Evolutionary conservation across 2,329 filamentous ascomycete genomes (phyloP).

Genomic region (Epichloe hybrida): DNA sequence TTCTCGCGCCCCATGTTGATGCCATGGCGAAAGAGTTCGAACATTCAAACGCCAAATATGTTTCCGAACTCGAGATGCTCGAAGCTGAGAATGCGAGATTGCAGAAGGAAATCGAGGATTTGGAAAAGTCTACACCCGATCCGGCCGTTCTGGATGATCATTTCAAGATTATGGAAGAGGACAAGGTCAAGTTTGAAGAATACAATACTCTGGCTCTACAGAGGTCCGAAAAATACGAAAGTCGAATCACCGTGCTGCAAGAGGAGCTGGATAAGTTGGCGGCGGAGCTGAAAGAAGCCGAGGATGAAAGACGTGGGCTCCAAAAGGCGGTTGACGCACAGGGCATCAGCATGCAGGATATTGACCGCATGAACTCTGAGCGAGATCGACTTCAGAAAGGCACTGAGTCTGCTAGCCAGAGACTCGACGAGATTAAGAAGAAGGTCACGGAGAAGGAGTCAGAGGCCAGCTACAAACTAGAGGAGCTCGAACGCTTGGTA

Average conservation of each 20-base stretch:
- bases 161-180: slow-evolving; percentile 87
- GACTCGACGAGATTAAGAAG: slow-evolving; percentile 75
- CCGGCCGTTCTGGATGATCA: slow-evolving; percentile 74
- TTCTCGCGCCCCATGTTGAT: slow-evolving; percentile 72
- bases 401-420: slow-evolving; percentile 60
- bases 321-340: slow-evolving; percentile 83
- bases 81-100: slow-evolving; percentile 76
- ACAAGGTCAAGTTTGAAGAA: slow-evolving; percentile 87
- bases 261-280: slow-evolving; percentile 72
- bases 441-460: slow-evolving; percentile 73
- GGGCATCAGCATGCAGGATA: slow-evolving; percentile 94
- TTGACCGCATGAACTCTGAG: slow-evolving; percentile 96
- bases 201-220: slow-evolving; percentile 78
- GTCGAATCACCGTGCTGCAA: slow-evolving; percentile 66
- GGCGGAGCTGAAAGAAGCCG: slow-evolving; percentile 61
- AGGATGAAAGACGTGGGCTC: slow-evolving; percentile 66
- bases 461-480: slow-evolving; percentile 75
- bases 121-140: slow-evolving; percentile 76
- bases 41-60: slow-evolving; percentile 68
- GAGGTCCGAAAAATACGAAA: slow-evolving; percentile 80
- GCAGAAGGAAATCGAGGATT: slow-evolving; percentile 73
- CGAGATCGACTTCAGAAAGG: slow-evolving; percentile 84
- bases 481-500: slow-evolving; percentile 81
- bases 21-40: slow-evolving; percentile 84
- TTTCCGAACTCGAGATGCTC: slow-evolving; percentile 69